A percentile compares a stretch with the other conserved stretches of the same genome.
Evolutionary conservation across 768 basidiomycete species (phyloP).

Genomic region (Phylloporus scabripes): DNA sequence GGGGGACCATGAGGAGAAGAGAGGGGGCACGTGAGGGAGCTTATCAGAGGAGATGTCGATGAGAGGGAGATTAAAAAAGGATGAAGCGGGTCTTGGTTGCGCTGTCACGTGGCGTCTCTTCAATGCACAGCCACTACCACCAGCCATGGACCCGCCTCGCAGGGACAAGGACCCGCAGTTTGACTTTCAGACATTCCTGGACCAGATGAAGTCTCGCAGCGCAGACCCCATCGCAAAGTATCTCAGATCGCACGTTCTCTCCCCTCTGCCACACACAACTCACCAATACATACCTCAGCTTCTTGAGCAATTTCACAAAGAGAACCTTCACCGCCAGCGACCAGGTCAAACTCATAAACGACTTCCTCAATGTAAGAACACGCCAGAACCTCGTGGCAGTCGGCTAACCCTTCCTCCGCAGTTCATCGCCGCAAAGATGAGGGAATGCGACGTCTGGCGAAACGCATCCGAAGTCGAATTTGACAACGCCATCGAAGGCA

Average conservation of each 20-base stretch:
- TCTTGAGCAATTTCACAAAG: slow-evolving; percentile 90
- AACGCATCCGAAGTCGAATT: slow-evolving; percentile 77
- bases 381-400: neutral
- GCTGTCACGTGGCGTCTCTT: slow-evolving; percentile 19
- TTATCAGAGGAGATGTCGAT: slow-evolving; percentile 2
- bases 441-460: slow-evolving; percentile 77
- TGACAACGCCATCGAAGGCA: slow-evolving; percentile 95
- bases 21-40: neutral
- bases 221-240: slow-evolving; percentile 95
- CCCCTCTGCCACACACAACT: neutral
- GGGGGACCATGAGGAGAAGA: slow-evolving; percentile 48
- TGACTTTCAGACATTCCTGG: slow-evolving; percentile 92
- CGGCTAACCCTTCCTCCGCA: slow-evolving; percentile 30
- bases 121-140: slow-evolving; percentile 22
- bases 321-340: slow-evolving; percentile 87
- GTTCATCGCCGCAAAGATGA: slow-evolving; percentile 92
- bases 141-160: slow-evolving; percentile 40
- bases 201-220: slow-evolving; percentile 83
- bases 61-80: slow-evolving; percentile 15
- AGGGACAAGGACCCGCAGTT: slow-evolving; percentile 50
- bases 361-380: slow-evolving; percentile 69
- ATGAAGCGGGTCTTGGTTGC: neutral
- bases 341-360: slow-evolving; percentile 92
- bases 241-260: slow-evolving; percentile 75
- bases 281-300: slow-evolving; percentile 43